Percentiles rank a stretch among this genome's conserved stretches.
These are phyloP conservation scores for Penicillium expansum DNA, from an alignment of 2,329 filamentous ascomycete species.

Conservation along the genomic window DNA sequence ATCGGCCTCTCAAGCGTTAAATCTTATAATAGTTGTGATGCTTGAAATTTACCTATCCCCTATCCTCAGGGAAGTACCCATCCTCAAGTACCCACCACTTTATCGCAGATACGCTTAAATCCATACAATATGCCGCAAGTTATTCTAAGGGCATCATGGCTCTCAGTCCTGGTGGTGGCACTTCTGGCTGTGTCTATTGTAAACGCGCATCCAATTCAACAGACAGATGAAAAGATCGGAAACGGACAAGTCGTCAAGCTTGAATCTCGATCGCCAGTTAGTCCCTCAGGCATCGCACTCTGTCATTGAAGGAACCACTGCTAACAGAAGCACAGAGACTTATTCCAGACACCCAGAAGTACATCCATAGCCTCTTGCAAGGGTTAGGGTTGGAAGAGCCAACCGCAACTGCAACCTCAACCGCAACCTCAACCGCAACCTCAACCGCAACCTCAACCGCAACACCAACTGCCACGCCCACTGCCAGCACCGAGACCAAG, in stretches of 20 bases:
- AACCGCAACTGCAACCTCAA: constrained; percentile 7
- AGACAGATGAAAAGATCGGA: neutral
- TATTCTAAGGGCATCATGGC: constrained; percentile 1
- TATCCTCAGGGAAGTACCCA: neutral
- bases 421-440: neutral
- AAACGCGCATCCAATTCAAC: constrained; percentile 15
- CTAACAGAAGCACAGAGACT: constrained; percentile 19
- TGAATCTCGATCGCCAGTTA: constrained; percentile 19
- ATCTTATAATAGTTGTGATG: neutral
- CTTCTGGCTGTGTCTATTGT: constrained; percentile 13
- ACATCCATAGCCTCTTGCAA: constrained; percentile 18
- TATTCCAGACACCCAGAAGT: constrained; percentile 20
- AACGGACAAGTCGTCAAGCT: constrained; percentile 1
- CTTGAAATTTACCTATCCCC: neutral
- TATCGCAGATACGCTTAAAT: neutral
- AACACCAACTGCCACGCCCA: constrained; percentile 3
- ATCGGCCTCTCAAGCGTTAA: neutral
- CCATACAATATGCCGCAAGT: constrained; percentile 7
- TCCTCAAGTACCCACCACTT: neutral
- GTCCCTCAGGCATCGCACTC: neutral
- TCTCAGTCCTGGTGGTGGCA: neutral
- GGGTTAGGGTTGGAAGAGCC: constrained; percentile 17
- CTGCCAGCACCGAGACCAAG: neutral
- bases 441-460: constrained; percentile 7
- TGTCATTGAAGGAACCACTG: too few species aligned